Evolutionary conservation across 1,139 yeast species (phyloP).

Genomic region (Geotrichum armillariae): DNA sequence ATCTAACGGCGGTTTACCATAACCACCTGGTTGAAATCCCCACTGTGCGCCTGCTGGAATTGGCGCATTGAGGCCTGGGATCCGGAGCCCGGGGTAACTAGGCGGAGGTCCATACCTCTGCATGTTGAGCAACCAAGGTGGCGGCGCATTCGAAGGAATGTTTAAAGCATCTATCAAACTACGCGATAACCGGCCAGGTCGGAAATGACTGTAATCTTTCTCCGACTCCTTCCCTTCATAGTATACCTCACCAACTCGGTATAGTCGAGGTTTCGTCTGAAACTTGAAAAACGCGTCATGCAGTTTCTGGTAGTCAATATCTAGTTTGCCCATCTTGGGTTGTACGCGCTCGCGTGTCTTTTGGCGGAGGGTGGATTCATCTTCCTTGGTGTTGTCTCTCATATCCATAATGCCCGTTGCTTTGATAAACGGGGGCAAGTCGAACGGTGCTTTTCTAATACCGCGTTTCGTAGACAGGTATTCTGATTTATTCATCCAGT

Average conservation of each 20-base stretch:
- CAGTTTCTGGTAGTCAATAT: conserved; percentile 79
- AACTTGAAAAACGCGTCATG: conserved; percentile 85
- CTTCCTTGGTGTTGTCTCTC: conserved; percentile 59
- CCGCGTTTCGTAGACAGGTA: conserved; percentile 74
- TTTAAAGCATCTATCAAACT: conserved; percentile 69
- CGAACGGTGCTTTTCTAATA: conserved; percentile 69
- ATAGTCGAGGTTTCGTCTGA: conserved; percentile 71
- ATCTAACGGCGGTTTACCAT: conserved; percentile 44
- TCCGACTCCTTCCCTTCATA: conserved; percentile 74
- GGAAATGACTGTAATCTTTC: conserved; percentile 44
- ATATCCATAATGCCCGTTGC: conserved; percentile 88
- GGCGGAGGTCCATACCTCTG: conserved; percentile 81
- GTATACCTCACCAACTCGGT: conserved; percentile 72
- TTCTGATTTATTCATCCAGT: conserved; percentile 82
- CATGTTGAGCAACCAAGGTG: conserved; percentile 85
- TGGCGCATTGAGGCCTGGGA: conserved; percentile 54
- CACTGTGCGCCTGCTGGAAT: conserved; percentile 43
- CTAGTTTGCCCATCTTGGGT: conserved; percentile 85
- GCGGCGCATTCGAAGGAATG: conserved; percentile 59
- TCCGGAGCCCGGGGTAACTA: conserved; percentile 63
- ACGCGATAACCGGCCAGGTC: conserved; percentile 69
- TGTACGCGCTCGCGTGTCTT: conserved; percentile 82
- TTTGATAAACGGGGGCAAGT: conserved; percentile 71
- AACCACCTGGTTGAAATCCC: conserved; percentile 45
- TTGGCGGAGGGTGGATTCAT: conserved; percentile 64